phyloP scores from a whole-genome alignment of 805 yeast genomes.

The Candida argentea region DNA sequence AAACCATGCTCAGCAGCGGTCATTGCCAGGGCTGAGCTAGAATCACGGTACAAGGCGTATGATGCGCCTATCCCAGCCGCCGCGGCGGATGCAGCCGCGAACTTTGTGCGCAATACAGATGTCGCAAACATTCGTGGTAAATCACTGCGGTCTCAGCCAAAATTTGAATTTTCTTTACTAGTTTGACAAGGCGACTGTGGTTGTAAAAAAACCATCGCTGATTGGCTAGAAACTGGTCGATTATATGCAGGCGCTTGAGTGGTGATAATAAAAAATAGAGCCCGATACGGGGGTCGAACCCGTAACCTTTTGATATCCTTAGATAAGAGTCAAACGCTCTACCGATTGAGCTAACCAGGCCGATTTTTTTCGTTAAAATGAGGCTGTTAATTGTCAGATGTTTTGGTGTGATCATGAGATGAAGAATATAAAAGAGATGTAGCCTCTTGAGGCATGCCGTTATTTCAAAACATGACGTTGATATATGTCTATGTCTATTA shows the following conservation, averaged over 20 bases:
- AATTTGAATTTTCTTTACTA: not conserved
- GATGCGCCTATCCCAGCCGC: conserved; percentile 74
- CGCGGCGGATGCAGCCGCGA: conserved; percentile 56
- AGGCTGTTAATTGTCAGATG: too few relatives aligned
- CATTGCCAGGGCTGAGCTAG: conserved; percentile 87
- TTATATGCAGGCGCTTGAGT: too few relatives aligned
- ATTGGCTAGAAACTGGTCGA: not conserved
- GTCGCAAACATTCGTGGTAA: conserved; percentile 20
- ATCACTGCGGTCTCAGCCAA: conserved; percentile 6
- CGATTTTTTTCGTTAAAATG: not conserved
- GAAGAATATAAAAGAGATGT: too few relatives aligned
- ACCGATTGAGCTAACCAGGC: conserved; percentile 5
- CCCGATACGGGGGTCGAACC: conserved; percentile 5
- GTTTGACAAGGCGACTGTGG: not conserved
- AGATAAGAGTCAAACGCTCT: conserved; percentile 4
- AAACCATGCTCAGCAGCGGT: conserved; percentile 98
- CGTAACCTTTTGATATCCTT: conserved; percentile 4
- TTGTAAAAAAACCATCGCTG: not conserved
- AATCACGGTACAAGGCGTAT: conserved; percentile 71
- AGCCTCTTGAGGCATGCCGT: too few relatives aligned
- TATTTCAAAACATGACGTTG: too few relatives aligned
- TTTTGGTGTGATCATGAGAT: too few relatives aligned
- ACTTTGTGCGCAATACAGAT: too few relatives aligned
- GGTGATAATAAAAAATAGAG: conserved; percentile 1
- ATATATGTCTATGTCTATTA: too few relatives aligned